Percentiles rank a stretch among this genome's conserved stretches.
These are phyloP conservation scores for Leptographium flavum DNA, from an alignment of 2,329 filamentous ascomycete species.

Conservation along the genomic window DNA sequence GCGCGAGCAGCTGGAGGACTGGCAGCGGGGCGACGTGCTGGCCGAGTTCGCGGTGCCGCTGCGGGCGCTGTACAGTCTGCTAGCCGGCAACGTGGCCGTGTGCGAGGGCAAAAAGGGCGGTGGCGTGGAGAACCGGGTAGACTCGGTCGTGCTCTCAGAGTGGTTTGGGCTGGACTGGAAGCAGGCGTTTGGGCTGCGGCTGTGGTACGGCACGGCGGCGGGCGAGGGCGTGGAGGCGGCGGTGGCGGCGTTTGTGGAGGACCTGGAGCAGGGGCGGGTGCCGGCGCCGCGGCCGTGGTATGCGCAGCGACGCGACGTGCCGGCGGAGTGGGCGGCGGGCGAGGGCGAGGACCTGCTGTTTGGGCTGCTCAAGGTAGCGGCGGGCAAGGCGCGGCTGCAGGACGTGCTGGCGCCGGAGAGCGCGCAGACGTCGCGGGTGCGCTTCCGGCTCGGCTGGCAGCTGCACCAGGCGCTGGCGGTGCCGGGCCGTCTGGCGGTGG, in stretches of 20 bases:
- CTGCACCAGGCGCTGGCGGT: constrained; percentile 54
- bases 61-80: constrained; percentile 75
- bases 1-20: constrained; percentile 64
- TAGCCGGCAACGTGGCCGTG: constrained; percentile 75
- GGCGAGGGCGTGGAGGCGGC: constrained; percentile 58
- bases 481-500: constrained; percentile 18
- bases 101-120: constrained; percentile 63
- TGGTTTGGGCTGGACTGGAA: constrained; percentile 85
- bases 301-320: constrained; percentile 37
- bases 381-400: constrained; percentile 47
- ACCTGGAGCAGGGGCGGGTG: constrained; percentile 58
- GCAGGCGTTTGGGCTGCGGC: constrained; percentile 76
- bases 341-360: constrained; percentile 67
- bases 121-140: constrained; percentile 64
- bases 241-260: constrained; percentile 57
- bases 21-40: constrained; percentile 69
- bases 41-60: constrained; percentile 78
- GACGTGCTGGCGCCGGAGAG: constrained; percentile 63
- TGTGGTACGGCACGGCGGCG: constrained; percentile 71
- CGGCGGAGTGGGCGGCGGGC: constrained; percentile 36
- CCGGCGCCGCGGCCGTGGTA: constrained; percentile 62
- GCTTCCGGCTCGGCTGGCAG: constrained; percentile 72
- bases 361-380: constrained; percentile 72
- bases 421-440: constrained; percentile 58
- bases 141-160: constrained; percentile 68